These are phyloP conservation scores for Aspergillus vadensis DNA, from an alignment of 2,329 filamentous ascomycete species.

Conservation along the genomic window DNA sequence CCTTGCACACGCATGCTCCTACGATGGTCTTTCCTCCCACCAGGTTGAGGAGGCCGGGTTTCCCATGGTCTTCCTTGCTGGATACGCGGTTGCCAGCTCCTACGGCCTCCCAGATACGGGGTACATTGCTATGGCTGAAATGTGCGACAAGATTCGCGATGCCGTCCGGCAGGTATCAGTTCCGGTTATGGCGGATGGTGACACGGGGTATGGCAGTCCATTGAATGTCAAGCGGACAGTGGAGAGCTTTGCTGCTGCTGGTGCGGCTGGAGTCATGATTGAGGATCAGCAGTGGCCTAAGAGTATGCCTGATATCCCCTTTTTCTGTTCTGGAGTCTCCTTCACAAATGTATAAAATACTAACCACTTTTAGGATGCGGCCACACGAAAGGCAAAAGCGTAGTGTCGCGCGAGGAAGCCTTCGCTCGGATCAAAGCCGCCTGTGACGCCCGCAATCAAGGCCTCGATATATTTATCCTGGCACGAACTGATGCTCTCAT, in stretches of 20 bases:
- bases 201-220: constrained; percentile 52
- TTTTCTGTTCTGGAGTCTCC: too few species aligned
- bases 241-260: constrained; percentile 47
- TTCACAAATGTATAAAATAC: too few species aligned
- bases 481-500: constrained; percentile 48
- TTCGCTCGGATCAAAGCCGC: constrained; percentile 52
- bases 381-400: constrained; percentile 51
- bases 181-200: constrained; percentile 50
- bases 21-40: constrained; percentile 49
- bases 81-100: constrained; percentile 45
- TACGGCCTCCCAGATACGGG: constrained; percentile 52
- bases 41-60: constrained; percentile 51
- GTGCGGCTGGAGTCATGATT: constrained; percentile 45
- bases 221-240: constrained; percentile 53
- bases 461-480: constrained; percentile 50
- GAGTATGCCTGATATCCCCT: constrained; percentile 29
- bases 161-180: constrained; percentile 37
- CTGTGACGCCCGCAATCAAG: constrained; percentile 49
- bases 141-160: constrained; percentile 51
- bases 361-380: constrained; percentile 37
- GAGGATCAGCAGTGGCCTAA: constrained; percentile 56
- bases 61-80: constrained; percentile 49
- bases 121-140: constrained; percentile 53
- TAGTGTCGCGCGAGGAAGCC: constrained; percentile 50
- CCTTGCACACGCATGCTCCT: constrained; percentile 47